These are phyloP conservation scores for Micromonas commoda DNA, from an alignment of 139 green algal genomes.

Conservation along the genomic window DNA sequence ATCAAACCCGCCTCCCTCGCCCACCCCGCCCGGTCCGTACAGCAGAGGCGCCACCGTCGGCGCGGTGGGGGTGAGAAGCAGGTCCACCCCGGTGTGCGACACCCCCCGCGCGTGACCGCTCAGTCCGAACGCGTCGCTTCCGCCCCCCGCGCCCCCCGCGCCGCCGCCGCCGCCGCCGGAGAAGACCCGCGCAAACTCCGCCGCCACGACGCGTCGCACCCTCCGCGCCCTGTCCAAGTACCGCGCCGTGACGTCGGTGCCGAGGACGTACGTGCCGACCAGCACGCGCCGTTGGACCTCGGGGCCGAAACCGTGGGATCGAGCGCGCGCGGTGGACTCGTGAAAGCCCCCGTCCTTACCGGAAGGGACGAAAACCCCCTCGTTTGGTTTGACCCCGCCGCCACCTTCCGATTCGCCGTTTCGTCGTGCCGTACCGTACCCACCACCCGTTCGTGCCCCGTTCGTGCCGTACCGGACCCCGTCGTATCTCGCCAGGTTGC, in stretches of 20 bases:
- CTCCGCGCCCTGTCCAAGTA: not conserved
- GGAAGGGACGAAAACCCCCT: too few relatives aligned
- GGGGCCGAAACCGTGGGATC: not conserved
- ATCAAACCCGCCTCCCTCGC: too few relatives aligned
- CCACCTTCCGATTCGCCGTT: too few relatives aligned
- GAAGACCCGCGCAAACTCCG: conserved; percentile 18
- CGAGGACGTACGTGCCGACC: not conserved
- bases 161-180: too few relatives aligned
- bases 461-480: conserved; percentile 75
- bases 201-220: not conserved
- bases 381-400: too few relatives aligned
- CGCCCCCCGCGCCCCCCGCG: not conserved
- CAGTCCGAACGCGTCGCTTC: not conserved
- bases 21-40: too few relatives aligned
- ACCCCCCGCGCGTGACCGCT: not conserved
- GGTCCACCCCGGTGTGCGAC: not conserved
- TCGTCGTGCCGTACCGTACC: too few relatives aligned
- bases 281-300: conserved; percentile 16
- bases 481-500: conserved; percentile 93
- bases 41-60: conserved; percentile 2
- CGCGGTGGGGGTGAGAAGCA: conserved; percentile 3
- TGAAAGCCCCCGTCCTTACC: too few relatives aligned
- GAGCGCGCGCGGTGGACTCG: conserved; percentile 31
- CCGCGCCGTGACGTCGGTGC: not conserved
- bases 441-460: too few relatives aligned